Evolutionary conservation across 352 stramenopile species (phyloP).

Genomic region (Bremia lactucae): DNA sequence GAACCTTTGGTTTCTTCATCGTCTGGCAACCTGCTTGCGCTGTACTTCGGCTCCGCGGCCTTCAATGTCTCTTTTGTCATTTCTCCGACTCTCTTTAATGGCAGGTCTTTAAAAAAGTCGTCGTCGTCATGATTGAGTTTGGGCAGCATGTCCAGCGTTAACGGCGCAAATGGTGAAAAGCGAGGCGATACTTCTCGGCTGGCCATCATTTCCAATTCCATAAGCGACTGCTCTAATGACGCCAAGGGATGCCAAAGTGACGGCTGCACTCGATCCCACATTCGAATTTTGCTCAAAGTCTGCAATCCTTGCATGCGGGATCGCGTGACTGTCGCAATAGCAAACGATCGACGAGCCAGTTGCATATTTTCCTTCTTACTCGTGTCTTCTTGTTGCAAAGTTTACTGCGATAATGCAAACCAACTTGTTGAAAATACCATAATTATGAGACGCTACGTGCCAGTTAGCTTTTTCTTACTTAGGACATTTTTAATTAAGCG

Average conservation of each 20-base stretch:
- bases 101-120: slow-evolving; percentile 43
- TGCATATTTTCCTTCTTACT: neutral
- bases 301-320: slow-evolving; percentile 7
- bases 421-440: too few species aligned
- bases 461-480: slow-evolving; percentile 3
- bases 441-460: slow-evolving; percentile 12
- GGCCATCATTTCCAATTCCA: slow-evolving; percentile 39
- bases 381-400: too few species aligned
- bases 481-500: neutral
- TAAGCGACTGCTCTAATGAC: slow-evolving; percentile 57
- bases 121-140: slow-evolving; percentile 25
- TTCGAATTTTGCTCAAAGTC: slow-evolving; percentile 14
- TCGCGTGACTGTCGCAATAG: neutral
- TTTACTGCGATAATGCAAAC: too few species aligned
- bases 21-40: neutral
- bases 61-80: slow-evolving; percentile 7
- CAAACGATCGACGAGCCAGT: neutral
- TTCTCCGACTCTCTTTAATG: slow-evolving; percentile 16
- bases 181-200: slow-evolving; percentile 20
- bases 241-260: slow-evolving; percentile 38
- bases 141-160: slow-evolving; percentile 11
- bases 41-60: slow-evolving; percentile 4
- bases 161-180: slow-evolving; percentile 20
- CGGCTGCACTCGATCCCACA: slow-evolving; percentile 40
- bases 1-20: slow-evolving; percentile 11